phyloP scores from a whole-genome alignment of 768 basidiomycete species.

The Termitomyces sp. region DNA sequence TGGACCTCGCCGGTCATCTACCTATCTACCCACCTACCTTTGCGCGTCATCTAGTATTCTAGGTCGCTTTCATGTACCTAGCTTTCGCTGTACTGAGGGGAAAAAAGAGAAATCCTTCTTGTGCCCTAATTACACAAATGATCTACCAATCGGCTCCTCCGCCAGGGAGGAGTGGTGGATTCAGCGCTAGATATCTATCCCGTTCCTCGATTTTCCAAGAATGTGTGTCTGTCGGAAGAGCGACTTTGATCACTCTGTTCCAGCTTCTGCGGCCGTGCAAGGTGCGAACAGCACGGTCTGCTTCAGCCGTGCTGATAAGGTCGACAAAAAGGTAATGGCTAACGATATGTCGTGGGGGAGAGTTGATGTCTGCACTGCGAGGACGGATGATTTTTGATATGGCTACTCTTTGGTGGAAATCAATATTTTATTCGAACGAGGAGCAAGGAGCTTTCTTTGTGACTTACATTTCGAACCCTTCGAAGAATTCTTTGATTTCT shows the following conservation, averaged over 20 bases:
- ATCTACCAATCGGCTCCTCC: neutral
- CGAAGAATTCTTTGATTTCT: slow-evolving; percentile 1
- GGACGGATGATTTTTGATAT: neutral
- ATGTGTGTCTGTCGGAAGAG: neutral
- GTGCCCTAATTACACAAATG: no score
- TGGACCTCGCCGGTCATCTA: no score
- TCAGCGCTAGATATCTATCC: neutral
- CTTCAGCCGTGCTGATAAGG: neutral
- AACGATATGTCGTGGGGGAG: neutral
- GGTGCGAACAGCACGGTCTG: neutral
- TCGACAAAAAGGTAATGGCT: neutral
- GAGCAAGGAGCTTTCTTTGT: neutral
- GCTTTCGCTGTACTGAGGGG: no score
- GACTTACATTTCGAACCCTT: neutral
- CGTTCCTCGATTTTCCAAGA: neutral
- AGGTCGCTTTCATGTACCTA: neutral
- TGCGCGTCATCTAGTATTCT: neutral
- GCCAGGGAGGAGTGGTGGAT: neutral
- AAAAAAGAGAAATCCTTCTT: no score
- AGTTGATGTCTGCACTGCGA: neutral
- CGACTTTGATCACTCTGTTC: neutral
- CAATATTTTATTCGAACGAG: neutral
- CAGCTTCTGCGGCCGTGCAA: neutral
- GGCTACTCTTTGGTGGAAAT: neutral
- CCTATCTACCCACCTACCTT: no score